These are phyloP conservation scores for Elasticomyces elasticus DNA, from an alignment of 495 filamentous ascomycete genomes.

Conservation along the genomic window DNA sequence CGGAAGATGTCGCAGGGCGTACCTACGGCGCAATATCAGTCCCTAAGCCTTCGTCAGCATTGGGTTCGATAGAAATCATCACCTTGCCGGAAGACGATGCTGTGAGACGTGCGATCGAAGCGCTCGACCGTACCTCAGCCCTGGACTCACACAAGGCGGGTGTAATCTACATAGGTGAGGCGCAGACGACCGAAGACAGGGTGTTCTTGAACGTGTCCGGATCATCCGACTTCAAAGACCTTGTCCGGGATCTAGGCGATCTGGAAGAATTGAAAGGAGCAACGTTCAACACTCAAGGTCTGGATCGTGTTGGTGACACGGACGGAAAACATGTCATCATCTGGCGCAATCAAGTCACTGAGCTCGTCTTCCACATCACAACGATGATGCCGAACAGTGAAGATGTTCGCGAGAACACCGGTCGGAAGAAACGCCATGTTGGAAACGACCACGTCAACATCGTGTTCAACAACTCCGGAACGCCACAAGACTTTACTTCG, in stretches of 20 bases:
- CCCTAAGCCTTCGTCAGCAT: not conserved
- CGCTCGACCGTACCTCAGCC: constrained; percentile 79
- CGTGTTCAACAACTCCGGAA: constrained; percentile 89
- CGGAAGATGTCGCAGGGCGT: constrained; percentile 39
- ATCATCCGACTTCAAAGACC: constrained; percentile 73
- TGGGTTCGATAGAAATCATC: constrained; percentile 41
- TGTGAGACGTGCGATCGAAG: constrained; percentile 61
- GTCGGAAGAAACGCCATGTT: constrained; percentile 84
- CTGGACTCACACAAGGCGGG: constrained; percentile 95
- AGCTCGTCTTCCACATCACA: constrained; percentile 89
- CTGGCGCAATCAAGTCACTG: constrained; percentile 89
- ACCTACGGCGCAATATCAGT: constrained; percentile 12
- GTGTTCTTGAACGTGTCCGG: constrained; percentile 79
- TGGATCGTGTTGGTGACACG: constrained; percentile 61
- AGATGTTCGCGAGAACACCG: constrained; percentile 60
- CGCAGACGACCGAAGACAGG: constrained; percentile 67
- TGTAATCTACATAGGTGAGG: constrained; percentile 79
- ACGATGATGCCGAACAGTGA: constrained; percentile 93
- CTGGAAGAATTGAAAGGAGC: constrained; percentile 69
- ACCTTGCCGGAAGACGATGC: constrained; percentile 76
- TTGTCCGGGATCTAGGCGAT: constrained; percentile 69
- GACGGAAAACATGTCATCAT: constrained; percentile 83
- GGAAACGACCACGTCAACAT: constrained; percentile 98
- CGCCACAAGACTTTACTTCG: constrained; percentile 61
- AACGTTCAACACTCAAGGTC: constrained; percentile 83